These are phyloP conservation scores for Aspergillus hortae DNA, from an alignment of 2,329 filamentous ascomycete species.

Conservation along the genomic window DNA sequence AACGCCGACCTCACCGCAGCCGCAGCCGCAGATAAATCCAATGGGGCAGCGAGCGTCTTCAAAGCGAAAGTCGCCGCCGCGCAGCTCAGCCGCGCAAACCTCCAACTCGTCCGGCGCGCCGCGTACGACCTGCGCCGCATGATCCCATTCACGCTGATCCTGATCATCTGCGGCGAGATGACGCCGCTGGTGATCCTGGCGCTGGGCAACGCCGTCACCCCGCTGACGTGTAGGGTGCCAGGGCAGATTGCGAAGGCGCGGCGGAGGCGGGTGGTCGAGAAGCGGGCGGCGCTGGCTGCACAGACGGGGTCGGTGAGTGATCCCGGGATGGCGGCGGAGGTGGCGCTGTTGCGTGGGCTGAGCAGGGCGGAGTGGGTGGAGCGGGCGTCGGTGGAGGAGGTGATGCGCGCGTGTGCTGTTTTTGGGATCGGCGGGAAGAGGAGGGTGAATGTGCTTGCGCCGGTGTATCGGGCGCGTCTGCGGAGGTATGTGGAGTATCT, in stretches of 20 bases:
- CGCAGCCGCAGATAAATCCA: not conserved
- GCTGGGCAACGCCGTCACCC: conserved; percentile 66
- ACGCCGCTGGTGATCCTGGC: conserved; percentile 74
- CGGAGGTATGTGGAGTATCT: conserved; percentile 59
- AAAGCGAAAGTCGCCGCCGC: conserved; percentile 8
- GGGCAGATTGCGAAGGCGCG: conserved; percentile 62
- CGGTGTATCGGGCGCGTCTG: conserved; percentile 54
- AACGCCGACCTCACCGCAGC: conserved; percentile 4
- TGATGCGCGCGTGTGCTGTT: conserved; percentile 33
- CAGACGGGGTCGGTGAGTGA: not conserved
- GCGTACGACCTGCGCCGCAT: conserved; percentile 71
- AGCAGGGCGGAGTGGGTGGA: conserved; percentile 17
- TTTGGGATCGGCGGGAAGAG: not conserved
- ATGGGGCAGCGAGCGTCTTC: conserved; percentile 7
- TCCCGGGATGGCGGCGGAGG: conserved; percentile 19
- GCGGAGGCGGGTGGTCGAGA: conserved; percentile 48
- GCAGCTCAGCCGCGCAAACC: conserved; percentile 60
- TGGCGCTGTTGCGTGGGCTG: conserved; percentile 29
- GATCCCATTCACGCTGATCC: conserved; percentile 71
- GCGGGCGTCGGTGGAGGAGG: conserved; percentile 18
- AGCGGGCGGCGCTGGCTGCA: conserved; percentile 21
- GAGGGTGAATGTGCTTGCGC: not conserved
- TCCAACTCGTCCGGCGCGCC: conserved; percentile 66
- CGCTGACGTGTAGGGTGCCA: conserved; percentile 79
- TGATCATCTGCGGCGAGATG: conserved; percentile 80